Conservation (phyloP, 2,329 filamentous ascomycete species). For the Epichloe sibirici region DNA sequence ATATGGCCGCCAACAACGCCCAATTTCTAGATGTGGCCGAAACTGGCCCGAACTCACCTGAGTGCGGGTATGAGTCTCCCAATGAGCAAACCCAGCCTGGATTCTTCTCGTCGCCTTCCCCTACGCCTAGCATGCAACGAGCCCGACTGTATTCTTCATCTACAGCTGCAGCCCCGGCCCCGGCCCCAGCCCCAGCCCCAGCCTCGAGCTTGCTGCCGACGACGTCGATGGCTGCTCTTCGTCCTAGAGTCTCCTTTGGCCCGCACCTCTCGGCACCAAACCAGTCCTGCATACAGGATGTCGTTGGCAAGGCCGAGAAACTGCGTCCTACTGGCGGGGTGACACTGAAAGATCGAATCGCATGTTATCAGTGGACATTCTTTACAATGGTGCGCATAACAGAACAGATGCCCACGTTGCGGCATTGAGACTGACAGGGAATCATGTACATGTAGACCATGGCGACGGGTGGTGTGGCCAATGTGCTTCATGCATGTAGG, state of each 20-base stretch:
- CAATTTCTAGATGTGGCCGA: conserved; percentile 14
- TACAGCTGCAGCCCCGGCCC: neutral
- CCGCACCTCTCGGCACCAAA: neutral
- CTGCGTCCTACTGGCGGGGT: conserved; percentile 19
- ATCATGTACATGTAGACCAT: conserved; percentile 17
- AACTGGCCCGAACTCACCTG: conserved; percentile 3
- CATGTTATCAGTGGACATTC: conserved; percentile 58
- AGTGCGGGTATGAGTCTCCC: conserved; percentile 26
- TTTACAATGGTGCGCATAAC: conserved; percentile 41
- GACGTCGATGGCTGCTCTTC: neutral
- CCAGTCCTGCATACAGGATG: conserved; percentile 19
- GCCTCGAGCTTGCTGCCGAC: neutral
- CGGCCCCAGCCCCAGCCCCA: too few relatives aligned
- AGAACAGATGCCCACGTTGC: neutral
- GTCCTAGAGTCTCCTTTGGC: conserved; percentile 1
- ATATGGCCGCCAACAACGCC: conserved; percentile 23
- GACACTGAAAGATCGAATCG: conserved; percentile 36
- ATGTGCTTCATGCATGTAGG: conserved; percentile 31
- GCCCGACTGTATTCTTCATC: neutral
- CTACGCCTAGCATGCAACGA: conserved; percentile 1
- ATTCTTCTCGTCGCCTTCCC: conserved; percentile 15
- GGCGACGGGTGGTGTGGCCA: conserved; percentile 45
- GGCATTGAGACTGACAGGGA: neutral
- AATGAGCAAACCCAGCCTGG: conserved; percentile 20
- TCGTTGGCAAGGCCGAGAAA: conserved; percentile 21